Conservation (phyloP, 331 rosid genomes). For the Cydonia oblonga region DNA sequence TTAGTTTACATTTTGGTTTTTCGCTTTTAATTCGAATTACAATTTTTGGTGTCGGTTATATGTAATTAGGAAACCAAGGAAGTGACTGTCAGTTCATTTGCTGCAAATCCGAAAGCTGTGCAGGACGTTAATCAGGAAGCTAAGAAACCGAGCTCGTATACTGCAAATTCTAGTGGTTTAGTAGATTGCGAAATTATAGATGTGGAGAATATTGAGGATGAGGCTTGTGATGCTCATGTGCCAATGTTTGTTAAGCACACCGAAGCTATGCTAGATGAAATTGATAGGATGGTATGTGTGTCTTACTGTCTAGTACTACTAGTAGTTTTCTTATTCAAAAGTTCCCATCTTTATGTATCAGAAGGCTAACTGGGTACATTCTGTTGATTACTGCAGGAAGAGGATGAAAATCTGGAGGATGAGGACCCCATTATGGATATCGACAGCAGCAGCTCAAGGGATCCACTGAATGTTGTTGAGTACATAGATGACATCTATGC, state of each 20-base stretch:
- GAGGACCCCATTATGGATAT: slow-evolving; percentile 55
- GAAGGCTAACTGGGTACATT: neutral
- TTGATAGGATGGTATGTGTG: slow-evolving; percentile 48
- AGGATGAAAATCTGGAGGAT: slow-evolving; percentile 51
- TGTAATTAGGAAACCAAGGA: neutral
- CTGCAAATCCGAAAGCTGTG: neutral
- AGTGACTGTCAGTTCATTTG: neutral
- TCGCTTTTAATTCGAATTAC: neutral
- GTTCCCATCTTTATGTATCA: too few relatives aligned
- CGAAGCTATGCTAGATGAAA: slow-evolving; percentile 65
- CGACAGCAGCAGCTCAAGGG: slow-evolving; percentile 29
- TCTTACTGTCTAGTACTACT: neutral
- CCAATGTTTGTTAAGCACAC: slow-evolving; percentile 75
- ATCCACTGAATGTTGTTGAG: slow-evolving; percentile 61
- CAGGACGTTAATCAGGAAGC: slow-evolving; percentile 12
- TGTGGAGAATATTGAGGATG: slow-evolving; percentile 29
- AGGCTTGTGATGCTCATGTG: slow-evolving; percentile 23
- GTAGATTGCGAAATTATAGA: slow-evolving; percentile 29
- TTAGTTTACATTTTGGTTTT: neutral
- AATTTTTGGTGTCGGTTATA: neutral
- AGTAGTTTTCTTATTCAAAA: neutral
- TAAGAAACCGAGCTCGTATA: slow-evolving; percentile 14
- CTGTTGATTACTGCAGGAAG: slow-evolving; percentile 32
- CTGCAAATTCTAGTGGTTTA: slow-evolving; percentile 16
- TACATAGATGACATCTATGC: slow-evolving; percentile 52